Evolutionary conservation across 768 basidiomycete genomes (phyloP).

Genomic region (Leccinum broughii): DNA sequence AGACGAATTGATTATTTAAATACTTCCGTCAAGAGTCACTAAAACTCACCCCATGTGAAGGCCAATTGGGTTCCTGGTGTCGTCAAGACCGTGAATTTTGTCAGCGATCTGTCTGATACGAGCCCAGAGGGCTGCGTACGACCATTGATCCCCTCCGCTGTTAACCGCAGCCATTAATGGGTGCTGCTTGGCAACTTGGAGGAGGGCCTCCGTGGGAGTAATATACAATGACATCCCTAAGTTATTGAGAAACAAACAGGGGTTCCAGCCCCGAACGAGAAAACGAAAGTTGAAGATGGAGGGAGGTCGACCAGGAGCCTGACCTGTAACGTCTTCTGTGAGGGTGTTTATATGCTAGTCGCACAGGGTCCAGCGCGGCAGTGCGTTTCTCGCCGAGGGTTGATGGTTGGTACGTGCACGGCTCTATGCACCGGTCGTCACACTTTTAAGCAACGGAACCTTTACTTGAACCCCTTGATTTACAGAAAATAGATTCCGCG

Average conservation of each 20-base stretch:
- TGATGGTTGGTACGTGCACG: slow-evolving; percentile 10
- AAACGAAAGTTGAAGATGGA: slow-evolving; percentile 7
- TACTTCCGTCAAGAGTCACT: not conserved
- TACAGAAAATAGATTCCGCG: not conserved
- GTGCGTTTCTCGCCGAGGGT: not conserved
- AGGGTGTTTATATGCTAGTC: slow-evolving; percentile 10
- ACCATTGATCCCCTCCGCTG: slow-evolving; percentile 24
- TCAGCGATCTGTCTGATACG: slow-evolving; percentile 30
- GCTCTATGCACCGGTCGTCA: not conserved
- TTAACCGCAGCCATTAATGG: slow-evolving; percentile 25
- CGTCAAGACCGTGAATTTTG: slow-evolving; percentile 18
- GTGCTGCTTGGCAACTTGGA: slow-evolving; percentile 31
- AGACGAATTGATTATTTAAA: not conserved
- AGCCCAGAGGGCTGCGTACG: slow-evolving; percentile 34
- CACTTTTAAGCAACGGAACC: not conserved
- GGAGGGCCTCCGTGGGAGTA: slow-evolving; percentile 33
- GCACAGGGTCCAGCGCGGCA: not conserved
- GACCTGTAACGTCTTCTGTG: not conserved
- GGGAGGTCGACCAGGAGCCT: slow-evolving; percentile 29
- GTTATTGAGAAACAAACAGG: slow-evolving; percentile 2
- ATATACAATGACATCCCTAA: slow-evolving; percentile 15
- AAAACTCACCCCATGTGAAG: slow-evolving; percentile 27
- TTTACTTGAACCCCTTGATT: not conserved
- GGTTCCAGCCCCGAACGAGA: slow-evolving; percentile 24
- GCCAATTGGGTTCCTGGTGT: slow-evolving; percentile 23